Base-by-base conservation (phyloP, 169 alveolate species). In the Cryptosporidium meleagridis region DNA sequence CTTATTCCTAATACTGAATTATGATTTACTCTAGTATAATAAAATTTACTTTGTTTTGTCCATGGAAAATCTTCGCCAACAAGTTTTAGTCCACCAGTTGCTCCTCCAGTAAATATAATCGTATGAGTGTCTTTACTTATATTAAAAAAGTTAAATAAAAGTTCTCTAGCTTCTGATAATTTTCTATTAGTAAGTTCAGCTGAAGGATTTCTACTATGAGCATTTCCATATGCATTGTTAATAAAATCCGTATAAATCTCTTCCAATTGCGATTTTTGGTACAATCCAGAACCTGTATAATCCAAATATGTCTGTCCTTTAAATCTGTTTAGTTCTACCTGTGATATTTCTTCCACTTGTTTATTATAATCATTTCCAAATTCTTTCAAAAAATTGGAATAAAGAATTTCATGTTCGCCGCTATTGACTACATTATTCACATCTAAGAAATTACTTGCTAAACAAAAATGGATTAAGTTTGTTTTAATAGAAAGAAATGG, bases 51-150 rank as follows among this genome's bases (percentile, higher is more conserved):
- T 9, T 69, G 23, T 3, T 55, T 62, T 12, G 44, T 71, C 86
- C 93, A 92, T 29, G 92, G 93, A 52, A 92, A 92, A 44, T 86
- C 69, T 61, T 92, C 94, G 0, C 94, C 94, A 5, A 92, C 91
- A 58, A 92, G 45, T 26, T 92, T 92, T 26, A 92, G 29, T 2
- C 93, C 94, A 3, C 85, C 91, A 18, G 94, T 92, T 52, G 94
- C 94, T 26, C 94, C 94, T 53, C 87, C 59, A 7, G 94, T 92
- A 72, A 92, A 92, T 35, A 92, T 69, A 8, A 92, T 92, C 1
- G 92, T 68, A 58, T 87, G 80, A 0, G 73, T 87, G 39, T 31
- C 73, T 31, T 45, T 91, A 35, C 69, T 58, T 45, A 91, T 91
- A 53, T 70, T 85, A 62, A 91, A 91, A 39, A 86, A 91, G n/a